These are phyloP conservation scores for Arthromyces matolae DNA, from an alignment of 768 basidiomycete genomes.

Conservation along the genomic window DNA sequence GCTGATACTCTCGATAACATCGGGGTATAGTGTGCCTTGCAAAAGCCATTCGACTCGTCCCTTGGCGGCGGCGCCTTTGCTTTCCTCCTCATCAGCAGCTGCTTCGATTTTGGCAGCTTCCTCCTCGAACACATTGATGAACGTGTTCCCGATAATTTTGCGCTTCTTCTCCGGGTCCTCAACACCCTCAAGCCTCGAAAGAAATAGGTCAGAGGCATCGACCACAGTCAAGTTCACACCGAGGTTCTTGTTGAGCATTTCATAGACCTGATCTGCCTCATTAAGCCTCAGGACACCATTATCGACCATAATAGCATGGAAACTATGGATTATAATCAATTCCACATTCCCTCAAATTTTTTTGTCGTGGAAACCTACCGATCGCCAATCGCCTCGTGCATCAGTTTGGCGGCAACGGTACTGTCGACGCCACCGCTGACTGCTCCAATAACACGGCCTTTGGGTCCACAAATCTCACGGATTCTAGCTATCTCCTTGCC, in stretches of 20 bases:
- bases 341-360: no score
- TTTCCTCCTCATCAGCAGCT: conserved; percentile 71
- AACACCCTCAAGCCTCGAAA: conserved; percentile 81
- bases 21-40: conserved; percentile 97
- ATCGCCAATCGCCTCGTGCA: conserved; percentile 99
- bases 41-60: conserved; percentile 96
- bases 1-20: conserved; percentile 98
- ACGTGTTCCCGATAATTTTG: conserved; percentile 98
- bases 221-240: conserved; percentile 96
- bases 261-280: conserved; percentile 86
- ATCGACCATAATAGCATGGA: conserved; percentile 99
- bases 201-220: conserved; percentile 92
- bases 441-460: conserved; percentile 95
- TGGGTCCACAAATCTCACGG: conserved; percentile 88
- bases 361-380: conserved; percentile 44
- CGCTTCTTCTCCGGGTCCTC: conserved; percentile 97
- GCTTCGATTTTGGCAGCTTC: conserved; percentile 89
- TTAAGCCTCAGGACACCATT: conserved; percentile 94
- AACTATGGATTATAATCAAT: conserved; percentile 43
- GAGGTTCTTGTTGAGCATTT: conserved; percentile 89
- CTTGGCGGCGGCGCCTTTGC: conserved; percentile 63
- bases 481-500: conserved; percentile 95
- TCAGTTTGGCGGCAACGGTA: conserved; percentile 96
- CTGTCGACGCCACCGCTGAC: conserved; percentile 98
- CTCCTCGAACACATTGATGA: conserved; percentile 96